Conservation (phyloP, 768 basidiomycete genomes). For the Mycena indigotica region DNA sequence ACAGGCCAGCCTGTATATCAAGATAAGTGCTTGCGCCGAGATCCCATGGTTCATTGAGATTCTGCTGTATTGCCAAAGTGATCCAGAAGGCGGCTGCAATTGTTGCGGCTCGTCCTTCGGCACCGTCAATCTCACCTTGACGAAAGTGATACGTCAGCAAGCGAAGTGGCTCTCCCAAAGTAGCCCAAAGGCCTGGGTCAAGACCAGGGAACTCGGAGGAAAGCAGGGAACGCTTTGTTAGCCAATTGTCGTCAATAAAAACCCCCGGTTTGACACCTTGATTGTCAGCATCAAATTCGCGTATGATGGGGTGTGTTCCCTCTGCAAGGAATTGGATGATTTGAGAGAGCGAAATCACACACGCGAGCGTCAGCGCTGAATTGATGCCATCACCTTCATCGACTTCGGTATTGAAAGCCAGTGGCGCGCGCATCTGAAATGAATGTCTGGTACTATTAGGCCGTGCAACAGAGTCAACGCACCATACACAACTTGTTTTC, state of each 20-base stretch:
- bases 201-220: too few relatives aligned
- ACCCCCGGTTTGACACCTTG: not conserved
- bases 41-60: not conserved
- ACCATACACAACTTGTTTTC: too few relatives aligned
- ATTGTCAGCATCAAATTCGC: not conserved
- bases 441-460: too few relatives aligned
- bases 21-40: not conserved
- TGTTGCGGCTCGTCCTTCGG: not conserved
- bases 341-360: not conserved
- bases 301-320: not conserved
- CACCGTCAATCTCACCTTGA: not conserved
- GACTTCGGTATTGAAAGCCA: too few relatives aligned
- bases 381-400: not conserved
- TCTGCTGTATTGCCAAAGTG: not conserved
- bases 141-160: not conserved
- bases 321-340: not conserved
- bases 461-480: too few relatives aligned
- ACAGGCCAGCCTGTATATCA: not conserved
- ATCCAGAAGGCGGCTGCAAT: not conserved
- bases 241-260: not conserved
- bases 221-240: not conserved
- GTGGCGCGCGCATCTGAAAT: too few relatives aligned
- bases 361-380: not conserved
- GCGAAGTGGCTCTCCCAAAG: not conserved
- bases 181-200: not conserved